Evolutionary conservation across 1,139 yeast species (phyloP), one percentile per base, ranked within the genome.

Genomic region (Nematodospora anomalae): DNA sequence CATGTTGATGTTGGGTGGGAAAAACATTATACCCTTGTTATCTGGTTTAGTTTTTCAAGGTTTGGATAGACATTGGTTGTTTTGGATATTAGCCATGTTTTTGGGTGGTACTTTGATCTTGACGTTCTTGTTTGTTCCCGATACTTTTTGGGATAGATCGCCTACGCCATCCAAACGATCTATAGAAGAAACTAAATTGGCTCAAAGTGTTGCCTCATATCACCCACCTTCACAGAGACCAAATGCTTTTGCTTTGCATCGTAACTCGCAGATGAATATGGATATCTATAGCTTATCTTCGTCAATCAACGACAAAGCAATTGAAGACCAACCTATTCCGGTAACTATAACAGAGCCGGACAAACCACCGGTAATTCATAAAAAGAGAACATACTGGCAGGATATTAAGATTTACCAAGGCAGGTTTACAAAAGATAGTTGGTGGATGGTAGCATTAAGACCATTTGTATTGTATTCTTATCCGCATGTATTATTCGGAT

Each of bases 101-200:
- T 64, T 75, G 18, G 83, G 79, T 1, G 50, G 62, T 33, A 67
- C 69, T 47, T 59, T 76, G 18, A 46, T 71, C 2, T 53, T 71
- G 29, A 74, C 78, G 4, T 70, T 68, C 42, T 53, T 79, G 14
- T 78, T 78, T 51, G 83, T 77, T 12, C 84, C 84, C 1, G 85
- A 79, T 43, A 79, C 85, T 1, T 79, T 76, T 55, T 79, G 83
- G 82, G 79, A 76, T 42, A 63, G 85, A 40, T 56, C 72, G 1
- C 81, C 84, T 5, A 60, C 63, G 2, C 75, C 74, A 4, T 71
- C 68, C 45, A 64, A 68, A 47, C 65, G 80, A 43, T 73, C 80
- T 2, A 51, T 62, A 14, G 59, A 61, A 38, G 84, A 79, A 53
- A 65, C 81, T 3, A 62, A 61, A 36, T 63, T 64, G 14, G 83